A percentile compares a stretch with the other conserved stretches of the same genome.
phyloP scores from a whole-genome alignment of 306 rosid genomes.

The Ormosia semicastrata region DNA sequence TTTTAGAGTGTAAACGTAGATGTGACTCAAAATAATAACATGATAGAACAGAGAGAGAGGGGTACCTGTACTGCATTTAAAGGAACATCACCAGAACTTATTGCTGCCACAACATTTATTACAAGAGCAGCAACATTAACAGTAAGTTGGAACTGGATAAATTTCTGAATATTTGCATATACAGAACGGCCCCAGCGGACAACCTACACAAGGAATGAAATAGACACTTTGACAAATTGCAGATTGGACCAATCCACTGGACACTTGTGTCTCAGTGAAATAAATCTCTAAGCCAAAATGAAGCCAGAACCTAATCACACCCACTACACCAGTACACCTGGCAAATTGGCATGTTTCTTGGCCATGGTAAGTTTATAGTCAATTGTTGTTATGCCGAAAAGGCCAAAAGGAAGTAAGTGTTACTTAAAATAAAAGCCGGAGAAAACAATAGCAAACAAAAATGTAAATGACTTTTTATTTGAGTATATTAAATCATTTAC shows the following conservation, averaged over 20 bases:
- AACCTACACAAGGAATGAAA: conserved; percentile 56
- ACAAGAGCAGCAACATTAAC: conserved; percentile 97
- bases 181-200: conserved; percentile 99
- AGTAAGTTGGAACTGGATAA: conserved; percentile 96
- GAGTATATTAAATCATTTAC: background rate
- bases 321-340: background rate
- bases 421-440: background rate
- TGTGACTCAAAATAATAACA: background rate
- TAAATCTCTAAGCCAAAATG: conserved; percentile 11
- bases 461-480: background rate
- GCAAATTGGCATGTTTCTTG: conserved; percentile 17
- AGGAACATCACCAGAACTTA: conserved; percentile 81
- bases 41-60: conserved; percentile 20
- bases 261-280: conserved; percentile 5
- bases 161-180: conserved; percentile 96
- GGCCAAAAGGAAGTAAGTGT: conserved; percentile 3
- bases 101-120: conserved; percentile 92
- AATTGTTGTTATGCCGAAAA: background rate
- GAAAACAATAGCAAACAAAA: conserved; percentile 16
- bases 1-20: conserved; percentile 19
- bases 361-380: conserved; percentile 15
- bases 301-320: background rate
- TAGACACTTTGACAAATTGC: background rate
- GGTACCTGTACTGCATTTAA: conserved; percentile 88
- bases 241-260: conserved; percentile 16